Conservation (phyloP, 2,329 filamentous ascomycete species). For the Trichoderma koningiopsis region DNA sequence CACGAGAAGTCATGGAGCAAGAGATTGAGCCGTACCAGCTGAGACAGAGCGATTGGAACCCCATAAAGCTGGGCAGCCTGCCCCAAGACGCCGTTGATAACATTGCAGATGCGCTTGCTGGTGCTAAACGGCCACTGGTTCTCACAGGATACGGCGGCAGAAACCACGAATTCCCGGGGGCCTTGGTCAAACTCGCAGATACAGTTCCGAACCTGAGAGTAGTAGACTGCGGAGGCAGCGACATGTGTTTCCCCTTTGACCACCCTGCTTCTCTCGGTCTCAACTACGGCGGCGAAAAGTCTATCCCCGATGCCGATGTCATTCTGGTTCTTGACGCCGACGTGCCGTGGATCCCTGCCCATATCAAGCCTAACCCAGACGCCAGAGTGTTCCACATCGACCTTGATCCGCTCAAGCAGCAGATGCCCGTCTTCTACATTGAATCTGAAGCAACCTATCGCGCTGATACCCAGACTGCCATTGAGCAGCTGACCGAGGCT, state of each 20-base stretch:
- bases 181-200: slow-evolving; percentile 68
- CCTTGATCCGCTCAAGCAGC: slow-evolving; percentile 67
- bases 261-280: slow-evolving; percentile 71
- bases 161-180: slow-evolving; percentile 63
- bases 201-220: slow-evolving; percentile 69
- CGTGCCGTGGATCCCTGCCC: slow-evolving; percentile 90
- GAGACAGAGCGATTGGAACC: slow-evolving; percentile 69
- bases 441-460: slow-evolving; percentile 65
- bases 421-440: slow-evolving; percentile 75
- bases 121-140: slow-evolving; percentile 67
- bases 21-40: slow-evolving; percentile 74
- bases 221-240: slow-evolving; percentile 74
- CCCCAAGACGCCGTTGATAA: slow-evolving; percentile 54
- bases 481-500: slow-evolving; percentile 69
- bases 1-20: slow-evolving; percentile 82
- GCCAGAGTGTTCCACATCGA: slow-evolving; percentile 66
- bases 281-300: slow-evolving; percentile 72
- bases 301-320: slow-evolving; percentile 75
- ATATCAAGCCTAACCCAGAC: slow-evolving; percentile 56
- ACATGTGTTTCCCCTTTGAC: slow-evolving; percentile 78
- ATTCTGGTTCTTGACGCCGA: slow-evolving; percentile 88
- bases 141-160: slow-evolving; percentile 73
- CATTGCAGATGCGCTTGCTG: slow-evolving; percentile 65
- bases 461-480: slow-evolving; percentile 63
- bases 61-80: slow-evolving; percentile 66